A percentile compares a stretch with the other conserved stretches of the same genome.
Evolutionary conservation across 2,329 filamentous ascomycete species (phyloP).

Genomic region (Monilinia vaccinii-corymbosi): DNA sequence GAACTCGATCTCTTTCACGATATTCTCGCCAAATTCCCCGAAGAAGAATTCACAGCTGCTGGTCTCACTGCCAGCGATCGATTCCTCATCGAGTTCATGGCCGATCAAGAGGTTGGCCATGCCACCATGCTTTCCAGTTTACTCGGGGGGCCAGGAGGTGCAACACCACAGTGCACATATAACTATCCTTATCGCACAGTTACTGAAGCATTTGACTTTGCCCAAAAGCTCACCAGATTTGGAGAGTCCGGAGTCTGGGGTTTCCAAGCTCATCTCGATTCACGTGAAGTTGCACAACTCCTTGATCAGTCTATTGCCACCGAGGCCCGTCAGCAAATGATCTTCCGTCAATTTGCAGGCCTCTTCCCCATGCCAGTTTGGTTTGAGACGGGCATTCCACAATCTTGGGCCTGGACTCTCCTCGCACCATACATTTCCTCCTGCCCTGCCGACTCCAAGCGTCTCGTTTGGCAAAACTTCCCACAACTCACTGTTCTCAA

Average conservation of each 20-base stretch:
- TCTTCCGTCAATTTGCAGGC: slow-evolving; percentile 75
- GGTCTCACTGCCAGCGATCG: slow-evolving; percentile 63
- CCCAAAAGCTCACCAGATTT: slow-evolving; percentile 74
- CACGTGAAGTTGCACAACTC: slow-evolving; percentile 62
- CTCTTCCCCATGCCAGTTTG: slow-evolving; percentile 75
- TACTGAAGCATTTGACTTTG: slow-evolving; percentile 72
- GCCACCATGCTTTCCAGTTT: slow-evolving; percentile 71
- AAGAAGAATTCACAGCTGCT: slow-evolving; percentile 57
- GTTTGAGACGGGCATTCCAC: slow-evolving; percentile 72
- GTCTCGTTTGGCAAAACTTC: slow-evolving; percentile 79
- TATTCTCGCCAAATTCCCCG: slow-evolving; percentile 60
- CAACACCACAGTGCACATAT: slow-evolving; percentile 66
- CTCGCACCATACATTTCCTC: slow-evolving; percentile 72
- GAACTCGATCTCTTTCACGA: slow-evolving; percentile 77
- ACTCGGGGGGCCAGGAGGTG: slow-evolving; percentile 49
- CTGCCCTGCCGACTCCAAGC: slow-evolving; percentile 64
- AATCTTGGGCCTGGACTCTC: slow-evolving; percentile 78
- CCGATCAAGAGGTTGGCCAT: slow-evolving; percentile 67
- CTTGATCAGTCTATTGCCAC: slow-evolving; percentile 68
- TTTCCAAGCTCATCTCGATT: slow-evolving; percentile 69
- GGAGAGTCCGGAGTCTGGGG: slow-evolving; percentile 75
- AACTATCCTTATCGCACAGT: slow-evolving; percentile 71
- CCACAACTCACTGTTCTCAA: slow-evolving; percentile 63
- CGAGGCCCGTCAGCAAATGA: slow-evolving; percentile 74
- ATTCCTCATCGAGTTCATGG: slow-evolving; percentile 67